Percentiles rank a stretch among this genome's conserved stretches.
Conservation (phyloP, 1,284 basidiomycete species). For the Ustilago shanxiensis region DNA sequence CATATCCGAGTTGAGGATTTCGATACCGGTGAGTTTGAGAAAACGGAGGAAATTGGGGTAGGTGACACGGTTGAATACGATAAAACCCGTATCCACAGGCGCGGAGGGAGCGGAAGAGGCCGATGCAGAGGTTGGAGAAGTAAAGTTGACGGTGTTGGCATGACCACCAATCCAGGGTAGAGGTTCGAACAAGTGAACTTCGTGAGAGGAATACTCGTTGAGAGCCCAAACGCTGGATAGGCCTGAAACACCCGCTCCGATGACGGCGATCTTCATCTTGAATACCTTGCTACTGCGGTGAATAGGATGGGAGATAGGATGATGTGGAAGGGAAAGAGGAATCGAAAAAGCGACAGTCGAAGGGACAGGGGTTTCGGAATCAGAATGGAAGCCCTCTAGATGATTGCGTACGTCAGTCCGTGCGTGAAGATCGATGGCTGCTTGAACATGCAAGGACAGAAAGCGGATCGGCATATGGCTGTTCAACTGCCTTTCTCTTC, state of each 20-base stretch:
- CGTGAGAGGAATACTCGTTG: constrained; percentile 82
- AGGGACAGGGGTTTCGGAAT: neutral
- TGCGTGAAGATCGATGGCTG: constrained; percentile 10
- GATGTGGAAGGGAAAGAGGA: constrained; percentile 3
- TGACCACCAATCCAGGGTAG: constrained; percentile 81
- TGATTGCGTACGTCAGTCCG: neutral
- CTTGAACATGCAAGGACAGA: constrained; percentile 1
- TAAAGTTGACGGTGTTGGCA: constrained; percentile 80
- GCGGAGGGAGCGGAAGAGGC: constrained; percentile 20
- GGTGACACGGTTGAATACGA: constrained; percentile 80
- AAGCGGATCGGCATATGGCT: neutral
- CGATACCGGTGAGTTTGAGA: constrained; percentile 75
- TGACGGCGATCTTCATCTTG: constrained; percentile 75
- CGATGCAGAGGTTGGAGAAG: constrained; percentile 56
- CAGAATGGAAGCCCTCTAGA: neutral
- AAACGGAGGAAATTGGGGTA: constrained; percentile 86
- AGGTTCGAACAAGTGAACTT: constrained; percentile 83
- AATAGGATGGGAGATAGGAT: neutral
- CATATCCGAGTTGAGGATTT: constrained; percentile 79
- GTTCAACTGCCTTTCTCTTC: neutral
- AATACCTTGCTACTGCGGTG: neutral
- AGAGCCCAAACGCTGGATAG: constrained; percentile 83
- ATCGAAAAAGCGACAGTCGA: neutral
- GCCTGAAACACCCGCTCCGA: constrained; percentile 83
- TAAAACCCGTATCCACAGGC: constrained; percentile 57